Conservation (phyloP, 2,329 filamentous ascomycete genomes). For the Laburnicola sp. region DNA sequence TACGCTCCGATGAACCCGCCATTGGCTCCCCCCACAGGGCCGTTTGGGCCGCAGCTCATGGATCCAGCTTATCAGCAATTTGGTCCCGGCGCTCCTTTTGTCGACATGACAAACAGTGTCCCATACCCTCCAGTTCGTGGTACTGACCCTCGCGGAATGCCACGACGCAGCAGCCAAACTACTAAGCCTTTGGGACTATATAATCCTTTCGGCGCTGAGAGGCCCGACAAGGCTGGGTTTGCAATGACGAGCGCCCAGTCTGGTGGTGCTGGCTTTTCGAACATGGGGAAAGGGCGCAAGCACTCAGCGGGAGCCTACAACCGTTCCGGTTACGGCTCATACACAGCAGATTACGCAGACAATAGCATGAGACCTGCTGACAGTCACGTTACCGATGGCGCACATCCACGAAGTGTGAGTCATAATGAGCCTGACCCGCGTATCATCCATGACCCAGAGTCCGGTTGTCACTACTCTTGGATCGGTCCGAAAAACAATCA, state of each 20-base stretch:
- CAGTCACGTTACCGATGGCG: slow-evolving; percentile 12
- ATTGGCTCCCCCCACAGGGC: slow-evolving; percentile 16
- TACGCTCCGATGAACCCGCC: slow-evolving; percentile 15
- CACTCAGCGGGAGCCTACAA: slow-evolving; percentile 19
- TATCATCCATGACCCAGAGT: slow-evolving; percentile 22
- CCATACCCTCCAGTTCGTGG: slow-evolving; percentile 16
- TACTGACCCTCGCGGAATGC: slow-evolving; percentile 13
- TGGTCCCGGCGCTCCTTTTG: slow-evolving; percentile 19
- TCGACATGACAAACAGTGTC: slow-evolving; percentile 35
- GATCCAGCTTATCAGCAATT: slow-evolving; percentile 20
- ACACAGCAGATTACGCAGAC: slow-evolving; percentile 9
- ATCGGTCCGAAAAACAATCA: slow-evolving; percentile 35
- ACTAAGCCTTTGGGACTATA: slow-evolving; percentile 19
- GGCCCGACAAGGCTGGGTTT: slow-evolving; percentile 28
- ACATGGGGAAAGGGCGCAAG: slow-evolving; percentile 24
- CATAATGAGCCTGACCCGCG: slow-evolving; percentile 18
- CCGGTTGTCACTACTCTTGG: slow-evolving; percentile 32
- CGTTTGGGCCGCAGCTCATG: slow-evolving; percentile 13
- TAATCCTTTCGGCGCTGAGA: slow-evolving; percentile 32
- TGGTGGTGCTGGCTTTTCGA: slow-evolving; percentile 14
- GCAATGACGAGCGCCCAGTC: slow-evolving; percentile 15
- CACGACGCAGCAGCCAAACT: slow-evolving; percentile 17
- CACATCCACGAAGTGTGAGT: neutral
- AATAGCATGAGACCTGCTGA: slow-evolving; percentile 5
- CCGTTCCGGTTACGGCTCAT: slow-evolving; percentile 14